Percentiles rank a stretch among this genome's conserved stretches.
These are phyloP conservation scores for Metarhizium rileyi DNA, from an alignment of 2,329 filamentous ascomycete genomes.

Conservation along the genomic window DNA sequence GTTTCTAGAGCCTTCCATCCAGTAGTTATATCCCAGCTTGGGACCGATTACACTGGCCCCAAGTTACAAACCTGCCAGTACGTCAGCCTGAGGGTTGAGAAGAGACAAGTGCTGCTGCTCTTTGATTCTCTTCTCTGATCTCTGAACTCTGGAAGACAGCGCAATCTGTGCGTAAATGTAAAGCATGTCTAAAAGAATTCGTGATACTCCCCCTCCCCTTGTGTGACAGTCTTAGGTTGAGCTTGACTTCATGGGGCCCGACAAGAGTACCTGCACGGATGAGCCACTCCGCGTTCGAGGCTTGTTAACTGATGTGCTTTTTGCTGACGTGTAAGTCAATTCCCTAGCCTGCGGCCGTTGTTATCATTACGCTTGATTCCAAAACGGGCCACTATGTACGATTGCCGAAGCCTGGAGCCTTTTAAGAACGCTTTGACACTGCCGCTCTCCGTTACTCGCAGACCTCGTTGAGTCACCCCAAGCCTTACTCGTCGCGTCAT, in stretches of 20 bases:
- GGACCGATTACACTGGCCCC: background rate
- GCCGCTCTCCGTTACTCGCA: background rate
- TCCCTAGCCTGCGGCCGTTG: background rate
- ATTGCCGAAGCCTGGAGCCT: background rate
- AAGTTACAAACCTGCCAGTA: background rate
- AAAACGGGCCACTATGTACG: background rate
- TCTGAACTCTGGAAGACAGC: too few relatives aligned
- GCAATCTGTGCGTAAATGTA: too few relatives aligned
- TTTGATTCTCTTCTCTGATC: too few relatives aligned
- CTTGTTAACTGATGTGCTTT: too few relatives aligned
- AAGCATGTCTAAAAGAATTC: too few relatives aligned
- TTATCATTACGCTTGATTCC: background rate
- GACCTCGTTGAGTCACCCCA: background rate
- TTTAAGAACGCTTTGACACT: background rate
- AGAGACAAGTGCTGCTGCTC: too few relatives aligned
- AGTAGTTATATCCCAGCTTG: background rate
- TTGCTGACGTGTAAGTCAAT: too few relatives aligned
- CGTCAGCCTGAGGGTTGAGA: background rate
- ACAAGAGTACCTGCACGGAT: too few relatives aligned
- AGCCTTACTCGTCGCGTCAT: background rate
- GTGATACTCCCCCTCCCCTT: too few relatives aligned
- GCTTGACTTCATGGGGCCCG: too few relatives aligned
- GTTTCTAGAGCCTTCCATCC: background rate
- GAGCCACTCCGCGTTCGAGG: too few relatives aligned
- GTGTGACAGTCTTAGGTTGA: too few relatives aligned